phyloP scores from a whole-genome alignment of 176 grass and related monocot species.

The Avena sativa region DNA sequence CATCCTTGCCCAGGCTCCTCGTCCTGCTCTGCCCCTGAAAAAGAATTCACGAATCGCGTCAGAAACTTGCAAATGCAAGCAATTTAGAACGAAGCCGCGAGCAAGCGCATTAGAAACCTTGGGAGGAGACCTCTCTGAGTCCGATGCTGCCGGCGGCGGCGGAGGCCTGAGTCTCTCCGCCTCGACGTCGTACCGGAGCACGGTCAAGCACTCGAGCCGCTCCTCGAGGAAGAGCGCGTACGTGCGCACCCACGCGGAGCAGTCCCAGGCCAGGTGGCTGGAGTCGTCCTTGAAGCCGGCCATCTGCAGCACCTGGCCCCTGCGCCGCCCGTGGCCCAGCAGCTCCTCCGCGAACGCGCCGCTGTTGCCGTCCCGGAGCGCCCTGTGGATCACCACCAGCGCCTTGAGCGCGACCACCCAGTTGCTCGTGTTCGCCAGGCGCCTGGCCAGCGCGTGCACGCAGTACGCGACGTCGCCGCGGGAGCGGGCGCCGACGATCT shows the following conservation, averaged over 20 bases:
- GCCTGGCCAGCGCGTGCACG: slow-evolving; percentile 73
- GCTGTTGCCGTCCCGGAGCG: slow-evolving; percentile 73
- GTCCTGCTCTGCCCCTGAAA: slow-evolving; percentile 72
- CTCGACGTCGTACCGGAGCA: slow-evolving; percentile 84
- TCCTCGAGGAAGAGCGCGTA: slow-evolving; percentile 97
- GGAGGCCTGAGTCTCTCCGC: slow-evolving; percentile 58
- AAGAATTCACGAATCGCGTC: background rate
- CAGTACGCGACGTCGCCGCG: slow-evolving; percentile 82
- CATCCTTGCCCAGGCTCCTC: slow-evolving; percentile 47
- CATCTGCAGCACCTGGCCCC: slow-evolving; percentile 74
- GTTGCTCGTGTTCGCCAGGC: slow-evolving; percentile 85
- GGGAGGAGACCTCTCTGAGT: too few relatives aligned
- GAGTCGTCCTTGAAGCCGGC: slow-evolving; percentile 92
- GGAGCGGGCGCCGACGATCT: slow-evolving; percentile 69
- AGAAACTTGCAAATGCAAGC: background rate
- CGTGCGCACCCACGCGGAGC: slow-evolving; percentile 88
- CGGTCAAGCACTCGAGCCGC: slow-evolving; percentile 77
- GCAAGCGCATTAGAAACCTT: slow-evolving; percentile 41
- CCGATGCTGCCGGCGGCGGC: slow-evolving; percentile 17
- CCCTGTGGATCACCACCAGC: slow-evolving; percentile 80
- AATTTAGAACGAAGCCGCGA: background rate
- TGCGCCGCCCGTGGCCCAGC: slow-evolving; percentile 59
- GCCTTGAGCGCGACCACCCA: slow-evolving; percentile 96
- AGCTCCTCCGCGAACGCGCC: slow-evolving; percentile 83
- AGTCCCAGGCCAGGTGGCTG: slow-evolving; percentile 83